Conservation (phyloP, 2,329 filamentous ascomycete species). For the Stemphylium vesicarium region DNA sequence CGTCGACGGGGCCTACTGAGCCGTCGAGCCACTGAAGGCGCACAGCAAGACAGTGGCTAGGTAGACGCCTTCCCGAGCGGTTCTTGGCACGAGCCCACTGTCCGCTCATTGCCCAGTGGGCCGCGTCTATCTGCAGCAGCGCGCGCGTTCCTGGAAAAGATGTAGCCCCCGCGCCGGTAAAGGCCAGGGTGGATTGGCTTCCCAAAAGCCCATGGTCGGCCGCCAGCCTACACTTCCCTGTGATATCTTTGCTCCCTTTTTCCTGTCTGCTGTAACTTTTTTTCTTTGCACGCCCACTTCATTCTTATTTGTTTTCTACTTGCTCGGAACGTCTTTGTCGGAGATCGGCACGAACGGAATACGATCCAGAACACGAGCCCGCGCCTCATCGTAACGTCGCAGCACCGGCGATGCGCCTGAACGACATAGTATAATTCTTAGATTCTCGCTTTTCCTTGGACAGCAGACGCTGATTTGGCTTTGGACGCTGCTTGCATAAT, state of each 20-base stretch:
- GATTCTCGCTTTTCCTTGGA: conserved; percentile 13
- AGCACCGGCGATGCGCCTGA: conserved; percentile 21
- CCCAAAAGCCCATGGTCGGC: conserved; percentile 13
- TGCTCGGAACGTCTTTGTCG: conserved; percentile 4
- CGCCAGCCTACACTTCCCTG: conserved; percentile 1
- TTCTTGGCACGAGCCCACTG: conserved; percentile 9
- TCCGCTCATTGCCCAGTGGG: conserved; percentile 15
- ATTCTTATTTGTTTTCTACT: not conserved
- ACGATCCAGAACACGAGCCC: not conserved
- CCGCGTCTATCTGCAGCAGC: conserved; percentile 16
- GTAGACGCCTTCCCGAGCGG: conserved; percentile 12
- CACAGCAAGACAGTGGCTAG: conserved; percentile 8
- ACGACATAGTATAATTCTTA: conserved; percentile 2
- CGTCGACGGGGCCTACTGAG: not conserved
- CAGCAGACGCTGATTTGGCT: conserved; percentile 15
- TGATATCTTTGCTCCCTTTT: not conserved
- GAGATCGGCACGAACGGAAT: conserved; percentile 3
- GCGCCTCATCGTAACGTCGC: not conserved
- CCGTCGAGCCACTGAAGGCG: not conserved
- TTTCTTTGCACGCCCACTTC: no score
- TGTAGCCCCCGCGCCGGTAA: conserved; percentile 13
- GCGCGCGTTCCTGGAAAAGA: conserved; percentile 24
- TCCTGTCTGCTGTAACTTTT: no score
- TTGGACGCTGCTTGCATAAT: conserved; percentile 3
- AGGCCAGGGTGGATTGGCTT: conserved; percentile 10